Evolutionary conservation across 257 asterid genomes (phyloP).

Genomic region (Scutellaria galericulata): DNA sequence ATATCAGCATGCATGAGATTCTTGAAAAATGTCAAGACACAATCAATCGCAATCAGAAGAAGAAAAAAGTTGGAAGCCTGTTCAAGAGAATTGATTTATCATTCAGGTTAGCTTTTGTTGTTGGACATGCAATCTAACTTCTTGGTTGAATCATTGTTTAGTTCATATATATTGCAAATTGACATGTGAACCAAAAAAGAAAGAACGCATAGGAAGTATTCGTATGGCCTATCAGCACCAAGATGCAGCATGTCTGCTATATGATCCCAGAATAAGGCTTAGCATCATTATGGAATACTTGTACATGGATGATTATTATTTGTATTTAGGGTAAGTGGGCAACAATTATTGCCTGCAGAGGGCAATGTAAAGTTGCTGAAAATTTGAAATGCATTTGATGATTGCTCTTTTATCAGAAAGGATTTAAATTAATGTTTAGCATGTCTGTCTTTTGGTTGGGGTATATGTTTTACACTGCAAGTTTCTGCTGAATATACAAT

Average conservation of each 20-base stretch:
- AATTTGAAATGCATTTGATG: conserved; percentile 1
- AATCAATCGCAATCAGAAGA: conserved; percentile 54
- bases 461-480: conserved; percentile 1
- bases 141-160: conserved; percentile 20
- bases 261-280: conserved; percentile 9
- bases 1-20: conserved; percentile 58
- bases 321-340: not conserved
- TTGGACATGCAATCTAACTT: conserved; percentile 29
- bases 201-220: not conserved
- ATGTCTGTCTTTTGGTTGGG: not conserved
- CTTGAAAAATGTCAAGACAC: conserved; percentile 73
- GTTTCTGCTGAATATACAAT: conserved; percentile 13
- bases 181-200: conserved; percentile 6
- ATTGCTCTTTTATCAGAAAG: conserved; percentile 22
- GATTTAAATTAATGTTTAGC: conserved; percentile 28
- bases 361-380: conserved; percentile 22
- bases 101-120: conserved; percentile 61
- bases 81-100: conserved; percentile 69
- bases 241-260: conserved; percentile 13
- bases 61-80: conserved; percentile 63
- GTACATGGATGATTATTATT: not conserved
- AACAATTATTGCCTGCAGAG: conserved; percentile 22
- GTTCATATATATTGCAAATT: conserved; percentile 24
- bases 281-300: conserved; percentile 5
- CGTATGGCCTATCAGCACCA: conserved; percentile 15